phyloP scores from a whole-genome alignment of 2,329 filamentous ascomycete genomes.

The Stachybotrys elegans region DNA sequence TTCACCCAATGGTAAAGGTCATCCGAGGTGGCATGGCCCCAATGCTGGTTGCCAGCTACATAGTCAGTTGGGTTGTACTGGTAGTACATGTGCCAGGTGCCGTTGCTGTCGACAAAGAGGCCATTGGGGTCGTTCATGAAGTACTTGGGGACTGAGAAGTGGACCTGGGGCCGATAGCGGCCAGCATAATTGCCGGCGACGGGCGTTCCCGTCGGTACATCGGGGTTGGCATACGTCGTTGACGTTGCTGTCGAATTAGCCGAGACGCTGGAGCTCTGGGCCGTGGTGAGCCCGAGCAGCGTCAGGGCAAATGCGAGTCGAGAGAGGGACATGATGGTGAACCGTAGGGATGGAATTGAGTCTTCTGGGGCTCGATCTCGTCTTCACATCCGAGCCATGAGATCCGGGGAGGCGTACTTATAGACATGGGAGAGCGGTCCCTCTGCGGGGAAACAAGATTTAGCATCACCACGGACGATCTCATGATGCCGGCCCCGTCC shows the following conservation, averaged over 20 bases:
- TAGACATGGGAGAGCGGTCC: too few species aligned
- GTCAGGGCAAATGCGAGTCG: too few species aligned
- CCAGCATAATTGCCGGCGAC: slow-evolving; percentile 19
- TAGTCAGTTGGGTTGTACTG: slow-evolving; percentile 43
- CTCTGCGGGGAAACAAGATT: too few species aligned
- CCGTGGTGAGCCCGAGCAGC: too few species aligned
- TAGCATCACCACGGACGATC: too few species aligned
- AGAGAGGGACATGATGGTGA: too few species aligned
- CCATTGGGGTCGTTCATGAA: slow-evolving; percentile 63
- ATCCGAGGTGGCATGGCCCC: slow-evolving; percentile 59
- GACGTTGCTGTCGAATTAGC: background rate
- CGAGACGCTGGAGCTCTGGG: too few species aligned
- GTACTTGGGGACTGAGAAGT: slow-evolving; percentile 47
- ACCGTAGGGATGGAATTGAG: too few species aligned
- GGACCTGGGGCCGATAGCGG: slow-evolving; percentile 44
- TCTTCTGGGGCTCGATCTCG: too few species aligned
- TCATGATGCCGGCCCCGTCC: too few species aligned
- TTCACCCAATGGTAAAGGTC: slow-evolving; percentile 63
- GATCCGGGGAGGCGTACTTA: too few species aligned
- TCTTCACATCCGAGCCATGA: too few species aligned
- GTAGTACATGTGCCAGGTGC: slow-evolving; percentile 61
- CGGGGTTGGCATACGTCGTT: slow-evolving; percentile 5
- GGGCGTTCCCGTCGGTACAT: slow-evolving; percentile 16
- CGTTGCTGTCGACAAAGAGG: slow-evolving; percentile 52
- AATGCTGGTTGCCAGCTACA: slow-evolving; percentile 56